A percentile compares a stretch with the other conserved stretches of the same genome.
Evolutionary conservation across 495 filamentous ascomycete species (phyloP).

Genomic region (Penicillium dipodomyicola): DNA sequence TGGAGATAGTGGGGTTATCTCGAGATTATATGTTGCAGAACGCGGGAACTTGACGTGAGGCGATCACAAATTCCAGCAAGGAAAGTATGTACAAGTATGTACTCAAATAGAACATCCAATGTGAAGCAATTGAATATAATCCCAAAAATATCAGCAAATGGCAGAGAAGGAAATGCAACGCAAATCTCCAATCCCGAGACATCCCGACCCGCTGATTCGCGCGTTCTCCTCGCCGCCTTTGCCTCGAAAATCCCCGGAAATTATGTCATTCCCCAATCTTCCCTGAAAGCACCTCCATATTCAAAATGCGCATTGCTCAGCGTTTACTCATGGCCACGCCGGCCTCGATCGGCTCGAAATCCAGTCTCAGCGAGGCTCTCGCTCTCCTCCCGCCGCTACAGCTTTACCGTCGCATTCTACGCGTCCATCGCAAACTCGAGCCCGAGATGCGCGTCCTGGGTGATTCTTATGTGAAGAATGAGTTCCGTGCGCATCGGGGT

Average conservation of each 20-base stretch:
- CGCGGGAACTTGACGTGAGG: neutral
- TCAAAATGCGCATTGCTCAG: constrained; percentile 34
- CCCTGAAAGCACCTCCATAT: constrained; percentile 11
- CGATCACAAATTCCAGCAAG: neutral
- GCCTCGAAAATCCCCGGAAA: constrained; percentile 21
- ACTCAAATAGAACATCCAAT: neutral
- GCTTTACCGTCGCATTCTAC: constrained; percentile 81
- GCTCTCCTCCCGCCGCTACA: constrained; percentile 88
- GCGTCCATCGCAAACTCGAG: constrained; percentile 79
- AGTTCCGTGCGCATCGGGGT: constrained; percentile 77
- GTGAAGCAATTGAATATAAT: neutral
- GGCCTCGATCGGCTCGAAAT: constrained; percentile 46
- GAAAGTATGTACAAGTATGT: neutral
- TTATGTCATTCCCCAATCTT: constrained; percentile 29
- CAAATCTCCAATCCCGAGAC: constrained; percentile 5
- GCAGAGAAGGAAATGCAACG: neutral
- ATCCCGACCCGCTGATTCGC: constrained; percentile 20
- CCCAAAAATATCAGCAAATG: constrained; percentile 3
- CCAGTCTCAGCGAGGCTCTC: constrained; percentile 56
- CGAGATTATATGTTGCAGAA: neutral
- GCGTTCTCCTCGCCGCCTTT: constrained; percentile 28
- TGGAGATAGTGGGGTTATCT: constrained; percentile 7
- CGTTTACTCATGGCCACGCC: constrained; percentile 49
- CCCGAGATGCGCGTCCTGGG: constrained; percentile 75
- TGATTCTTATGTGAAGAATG: constrained; percentile 85